Base-by-base conservation (phyloP, 2,329 filamentous ascomycete species). In the Nemania sp. region DNA sequence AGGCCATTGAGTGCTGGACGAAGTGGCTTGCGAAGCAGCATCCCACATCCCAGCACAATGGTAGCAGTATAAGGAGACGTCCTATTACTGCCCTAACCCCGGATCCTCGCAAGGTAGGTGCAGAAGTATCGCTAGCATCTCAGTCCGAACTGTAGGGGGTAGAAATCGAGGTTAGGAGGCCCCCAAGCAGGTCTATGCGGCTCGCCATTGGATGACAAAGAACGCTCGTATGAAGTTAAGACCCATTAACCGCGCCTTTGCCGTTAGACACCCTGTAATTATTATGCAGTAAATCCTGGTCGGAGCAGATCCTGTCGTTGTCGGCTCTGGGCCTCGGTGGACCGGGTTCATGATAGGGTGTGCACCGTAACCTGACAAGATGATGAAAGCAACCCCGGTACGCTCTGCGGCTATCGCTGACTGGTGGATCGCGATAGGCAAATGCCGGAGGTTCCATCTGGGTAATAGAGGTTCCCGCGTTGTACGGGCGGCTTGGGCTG, bases 401-500 rank as follows among this genome's bases (percentile, higher is more conserved):
- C 43, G 52, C 31, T 52, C 36, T 37, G 40, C 37, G 33, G 49
- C 33, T 47, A 36, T 20, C 34, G 43, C 31, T 34, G 50, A 40
- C 19, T 43, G 19, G 46, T 40, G 30, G 43, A 53, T 23, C 44
- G 24, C 41, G 30, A 47, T 45, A 50, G 31, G 47, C 15, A 45
- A 37, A 46, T 28, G 26, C 43, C 20, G 49, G 41, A 23, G 39
- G 52, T 55, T 47, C 46, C 48, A 56, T 57, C 33, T 42, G n/a
- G n/a, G n/a, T n/a, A 59, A 59, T 59, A 54, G 53, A 59, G 63
- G 63, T 62, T 63, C 56, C 53, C 63, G 64, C 60, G 65, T 64
- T 50, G 59, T 44, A 61, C 55, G 48, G 49, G 22, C 50, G 47
- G 45, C 42, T 49, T 47, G 44, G 40, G 49, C 54, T 55, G 53